Evolutionary conservation across 768 basidiomycete species (phyloP).

Genomic region (Leucocoprinus leucothites): DNA sequence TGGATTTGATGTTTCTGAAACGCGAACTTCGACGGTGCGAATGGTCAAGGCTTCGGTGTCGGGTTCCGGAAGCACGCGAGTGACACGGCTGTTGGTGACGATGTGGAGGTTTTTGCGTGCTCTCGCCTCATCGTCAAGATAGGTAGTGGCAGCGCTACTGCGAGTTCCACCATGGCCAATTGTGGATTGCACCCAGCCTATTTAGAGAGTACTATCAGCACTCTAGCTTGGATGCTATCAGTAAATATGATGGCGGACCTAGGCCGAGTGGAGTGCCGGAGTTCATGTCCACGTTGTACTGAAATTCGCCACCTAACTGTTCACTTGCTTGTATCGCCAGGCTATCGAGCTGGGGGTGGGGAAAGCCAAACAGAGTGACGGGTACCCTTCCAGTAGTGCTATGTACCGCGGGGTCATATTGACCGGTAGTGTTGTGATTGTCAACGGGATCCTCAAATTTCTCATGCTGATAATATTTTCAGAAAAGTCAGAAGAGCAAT

Average conservation of each 20-base stretch:
- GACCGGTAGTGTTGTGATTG: slow-evolving; percentile 16
- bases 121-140: slow-evolving; percentile 16
- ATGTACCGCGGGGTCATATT: slow-evolving; percentile 20
- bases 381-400: slow-evolving; percentile 18
- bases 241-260: neutral
- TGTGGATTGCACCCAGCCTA: slow-evolving; percentile 12
- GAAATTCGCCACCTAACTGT: slow-evolving; percentile 11
- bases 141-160: neutral
- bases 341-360: slow-evolving; percentile 15
- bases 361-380: slow-evolving; percentile 17
- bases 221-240: too few species aligned
- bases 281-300: slow-evolving; percentile 14
- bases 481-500: too few species aligned
- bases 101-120: slow-evolving; percentile 25
- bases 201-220: neutral
- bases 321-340: slow-evolving; percentile 19
- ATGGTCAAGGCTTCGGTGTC: neutral
- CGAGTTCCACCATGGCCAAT: slow-evolving; percentile 4
- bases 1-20: neutral
- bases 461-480: slow-evolving; percentile 16
- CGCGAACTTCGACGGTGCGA: slow-evolving; percentile 9
- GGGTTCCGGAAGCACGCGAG: slow-evolving; percentile 14
- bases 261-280: slow-evolving; percentile 13
- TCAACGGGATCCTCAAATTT: slow-evolving; percentile 17
- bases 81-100: slow-evolving; percentile 16